Base-by-base conservation (phyloP, 2,329 filamentous ascomycete genomes). In the Arthroderma uncinatum region DNA sequence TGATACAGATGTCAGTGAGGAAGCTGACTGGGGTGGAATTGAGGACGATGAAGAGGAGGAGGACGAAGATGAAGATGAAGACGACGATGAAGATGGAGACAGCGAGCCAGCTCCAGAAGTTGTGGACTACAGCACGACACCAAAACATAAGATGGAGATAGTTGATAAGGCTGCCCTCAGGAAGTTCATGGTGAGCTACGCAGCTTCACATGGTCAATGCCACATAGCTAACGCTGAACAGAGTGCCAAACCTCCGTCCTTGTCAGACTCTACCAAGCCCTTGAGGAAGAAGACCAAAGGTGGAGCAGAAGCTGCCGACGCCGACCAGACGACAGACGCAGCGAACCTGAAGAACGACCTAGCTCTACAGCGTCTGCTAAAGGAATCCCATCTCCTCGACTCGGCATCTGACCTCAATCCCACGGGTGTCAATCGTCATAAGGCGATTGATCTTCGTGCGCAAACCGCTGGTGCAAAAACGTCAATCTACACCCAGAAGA, bases 341-440 rank as follows among this genome's bases (percentile, higher is more conserved):
- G 61, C 58, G 55, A 81, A 91, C 0, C 79, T 97, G n/a, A 90
- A 91, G 70, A 91, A 97, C 71, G 93, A 98, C 71, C 83, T 96
- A 57, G 91, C 89, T 36, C 82, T 98, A 12, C 92, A 96, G 70
- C 85, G 90, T 50, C 83, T 98, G 40, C 82, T 98, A 58, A 81
- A 85, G 64, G 93, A 98, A 77, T 96, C 91, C 0, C 90, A 95
- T 72, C 84, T 97, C 60, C 79, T 97, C 16, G 90, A 91, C 69
- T 91, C 96, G 71, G 93, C 97, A 70, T 83, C 95, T 56, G 91
- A 89, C 39, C 83, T 98, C 12, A 78, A 79, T 47, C 77, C 79
- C 16, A 76, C 80, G 21, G 91, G 91, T 56, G 84, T 83, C 64
- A 86, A 86, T 64, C 82, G 91, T 33, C 83, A 89, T 63, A 88